phyloP scores from a whole-genome alignment of 768 basidiomycete genomes.

The Gloeostereum incarnatum region DNA sequence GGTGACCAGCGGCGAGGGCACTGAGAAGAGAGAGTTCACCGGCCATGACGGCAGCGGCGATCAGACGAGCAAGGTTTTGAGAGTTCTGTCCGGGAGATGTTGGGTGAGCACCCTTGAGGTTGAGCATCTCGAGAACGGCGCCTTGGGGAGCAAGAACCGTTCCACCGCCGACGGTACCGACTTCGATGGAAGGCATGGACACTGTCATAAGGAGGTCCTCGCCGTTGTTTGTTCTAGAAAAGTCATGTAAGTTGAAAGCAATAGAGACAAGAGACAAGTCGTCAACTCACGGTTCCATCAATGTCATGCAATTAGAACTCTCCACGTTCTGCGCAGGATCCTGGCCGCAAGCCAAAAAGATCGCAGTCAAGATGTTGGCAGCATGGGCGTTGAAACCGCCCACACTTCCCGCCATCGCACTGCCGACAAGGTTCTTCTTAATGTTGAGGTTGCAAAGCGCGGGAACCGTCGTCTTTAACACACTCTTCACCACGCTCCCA shows the following conservation, averaged over 20 bases:
- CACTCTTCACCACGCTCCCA: constrained; percentile 77
- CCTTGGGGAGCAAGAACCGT: constrained; percentile 88
- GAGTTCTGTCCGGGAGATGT: constrained; percentile 86
- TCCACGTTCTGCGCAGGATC: constrained; percentile 99
- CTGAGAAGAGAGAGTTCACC: constrained; percentile 89
- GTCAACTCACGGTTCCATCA: constrained; percentile 91
- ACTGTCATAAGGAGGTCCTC: constrained; percentile 88
- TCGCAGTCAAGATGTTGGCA: constrained; percentile 91
- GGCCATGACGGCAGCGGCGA: constrained; percentile 93
- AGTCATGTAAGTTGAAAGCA: constrained; percentile 3
- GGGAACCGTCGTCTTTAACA: constrained; percentile 92
- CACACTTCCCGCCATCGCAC: constrained; percentile 96
- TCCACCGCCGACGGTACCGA: constrained; percentile 96
- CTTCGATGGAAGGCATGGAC: constrained; percentile 99
- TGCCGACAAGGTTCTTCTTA: constrained; percentile 97
- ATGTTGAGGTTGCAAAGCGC: constrained; percentile 83
- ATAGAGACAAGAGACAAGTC: constrained; percentile 2
- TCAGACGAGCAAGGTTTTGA: constrained; percentile 79
- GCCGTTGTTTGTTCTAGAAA: constrained; percentile 71
- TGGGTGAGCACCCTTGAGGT: constrained; percentile 82
- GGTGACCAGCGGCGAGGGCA: constrained; percentile 90
- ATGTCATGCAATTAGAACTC: constrained; percentile 95
- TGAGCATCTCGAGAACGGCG: constrained; percentile 89
- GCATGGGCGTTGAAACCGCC: constrained; percentile 99
- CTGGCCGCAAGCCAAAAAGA: constrained; percentile 95